Percentiles rank a stretch among this genome's conserved stretches.
Evolutionary conservation across 2,329 filamentous ascomycete genomes (phyloP).

Genomic region (Truncatella angustata): DNA sequence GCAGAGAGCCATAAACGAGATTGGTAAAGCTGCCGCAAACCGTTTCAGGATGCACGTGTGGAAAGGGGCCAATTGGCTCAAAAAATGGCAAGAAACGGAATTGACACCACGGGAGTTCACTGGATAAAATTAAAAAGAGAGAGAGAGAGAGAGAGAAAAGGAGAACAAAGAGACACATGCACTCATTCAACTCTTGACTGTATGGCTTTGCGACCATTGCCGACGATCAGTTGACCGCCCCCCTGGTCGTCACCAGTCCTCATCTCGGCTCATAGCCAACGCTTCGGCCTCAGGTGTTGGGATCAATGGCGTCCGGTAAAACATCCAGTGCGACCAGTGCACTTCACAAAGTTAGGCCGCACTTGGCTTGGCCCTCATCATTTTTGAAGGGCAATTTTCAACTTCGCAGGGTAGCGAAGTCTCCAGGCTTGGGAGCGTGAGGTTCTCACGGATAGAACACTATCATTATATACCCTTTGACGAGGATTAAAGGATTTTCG

Average conservation of each 20-base stretch:
- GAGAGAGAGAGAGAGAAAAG: no score
- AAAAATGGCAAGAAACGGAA: constrained; percentile 10
- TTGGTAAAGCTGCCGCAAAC: constrained; percentile 28
- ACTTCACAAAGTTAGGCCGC: no score
- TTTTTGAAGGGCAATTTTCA: background rate
- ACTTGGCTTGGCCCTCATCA: no score
- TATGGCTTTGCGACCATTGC: no score
- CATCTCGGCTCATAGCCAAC: background rate
- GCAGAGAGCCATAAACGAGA: constrained; percentile 30
- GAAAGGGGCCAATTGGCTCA: constrained; percentile 17
- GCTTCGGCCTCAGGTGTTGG: background rate
- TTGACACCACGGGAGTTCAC: background rate
- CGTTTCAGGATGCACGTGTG: constrained; percentile 17
- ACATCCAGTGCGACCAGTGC: no score
- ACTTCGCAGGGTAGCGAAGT: background rate
- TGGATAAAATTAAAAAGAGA: no score
- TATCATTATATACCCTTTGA: background rate
- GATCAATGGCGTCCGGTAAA: no score
- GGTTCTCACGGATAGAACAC: background rate
- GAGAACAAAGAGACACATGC: no score
- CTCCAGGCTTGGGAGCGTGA: no score
- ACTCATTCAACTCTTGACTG: no score
- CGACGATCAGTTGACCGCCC: no score
- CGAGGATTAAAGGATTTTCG: background rate
- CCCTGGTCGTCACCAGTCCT: background rate